phyloP scores from a whole-genome alignment of 202 grass and related monocot species.

The Carex arenaria region DNA sequence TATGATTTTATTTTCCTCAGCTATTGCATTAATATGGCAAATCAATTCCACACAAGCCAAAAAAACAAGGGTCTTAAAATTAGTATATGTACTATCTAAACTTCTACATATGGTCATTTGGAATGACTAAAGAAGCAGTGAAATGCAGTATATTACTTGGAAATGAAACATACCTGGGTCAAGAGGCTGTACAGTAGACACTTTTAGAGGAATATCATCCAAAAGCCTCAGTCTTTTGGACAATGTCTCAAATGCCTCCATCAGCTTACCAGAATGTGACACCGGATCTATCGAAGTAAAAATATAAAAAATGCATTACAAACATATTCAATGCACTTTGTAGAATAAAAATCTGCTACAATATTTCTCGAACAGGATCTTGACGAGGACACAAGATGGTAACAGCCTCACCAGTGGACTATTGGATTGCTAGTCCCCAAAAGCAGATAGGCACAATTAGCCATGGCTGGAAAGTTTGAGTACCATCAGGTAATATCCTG shows the following conservation, averaged over 20 bases:
- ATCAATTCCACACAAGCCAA: background rate
- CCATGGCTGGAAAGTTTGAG: background rate
- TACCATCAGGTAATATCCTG: background rate
- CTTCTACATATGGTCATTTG: background rate
- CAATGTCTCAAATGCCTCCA: slow-evolving; percentile 70
- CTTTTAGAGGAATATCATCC: slow-evolving; percentile 81
- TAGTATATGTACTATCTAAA: background rate
- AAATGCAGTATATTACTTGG: background rate
- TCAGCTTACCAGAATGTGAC: slow-evolving; percentile 55
- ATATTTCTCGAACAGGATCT: background rate
- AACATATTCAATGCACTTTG: slow-evolving; percentile 14
- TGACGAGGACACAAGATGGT: background rate
- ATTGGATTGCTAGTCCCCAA: background rate
- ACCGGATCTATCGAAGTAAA: slow-evolving; percentile 58
- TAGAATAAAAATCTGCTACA: slow-evolving; percentile 12
- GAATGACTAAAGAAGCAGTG: background rate
- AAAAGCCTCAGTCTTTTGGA: slow-evolving; percentile 58
- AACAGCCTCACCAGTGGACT: background rate
- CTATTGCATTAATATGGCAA: background rate
- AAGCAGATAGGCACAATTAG: background rate
- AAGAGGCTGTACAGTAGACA: slow-evolving; percentile 74
- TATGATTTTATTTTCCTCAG: background rate
- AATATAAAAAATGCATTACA: slow-evolving; percentile 15
- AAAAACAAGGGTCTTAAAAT: background rate
- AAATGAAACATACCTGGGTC: slow-evolving; percentile 46